Percentiles rank a stretch among this genome's conserved stretches.
These are phyloP conservation scores for Mycena vitilis DNA, from an alignment of 768 basidiomycete species.

Conservation along the genomic window DNA sequence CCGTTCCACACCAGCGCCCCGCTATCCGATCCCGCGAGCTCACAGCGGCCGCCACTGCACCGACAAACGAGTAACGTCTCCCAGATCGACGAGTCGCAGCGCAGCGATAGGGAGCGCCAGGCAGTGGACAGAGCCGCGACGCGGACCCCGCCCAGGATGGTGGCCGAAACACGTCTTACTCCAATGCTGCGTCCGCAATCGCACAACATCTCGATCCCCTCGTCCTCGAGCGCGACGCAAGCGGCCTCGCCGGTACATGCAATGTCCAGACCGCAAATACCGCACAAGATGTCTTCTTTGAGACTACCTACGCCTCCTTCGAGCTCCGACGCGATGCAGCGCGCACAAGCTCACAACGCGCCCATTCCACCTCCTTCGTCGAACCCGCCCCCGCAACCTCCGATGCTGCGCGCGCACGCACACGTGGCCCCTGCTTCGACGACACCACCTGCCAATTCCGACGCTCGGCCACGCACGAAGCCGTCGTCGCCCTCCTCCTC, in stretches of 20 bases:
- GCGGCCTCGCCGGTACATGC: not conserved
- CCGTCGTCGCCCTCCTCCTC: not conserved
- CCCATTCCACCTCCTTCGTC: not conserved
- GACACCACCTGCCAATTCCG: not conserved
- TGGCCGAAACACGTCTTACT: slow-evolving; percentile 1
- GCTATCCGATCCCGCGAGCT: slow-evolving; percentile 7
- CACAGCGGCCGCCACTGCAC: slow-evolving; percentile 17
- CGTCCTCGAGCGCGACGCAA: not conserved
- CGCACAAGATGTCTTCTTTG: not conserved
- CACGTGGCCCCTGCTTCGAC: slow-evolving; percentile 4
- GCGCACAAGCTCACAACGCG: not conserved
- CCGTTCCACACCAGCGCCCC: slow-evolving; percentile 15
- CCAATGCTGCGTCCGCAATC: slow-evolving; percentile 14
- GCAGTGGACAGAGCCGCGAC: slow-evolving; percentile 42
- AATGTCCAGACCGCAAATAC: slow-evolving; percentile 5
- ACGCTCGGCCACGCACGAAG: slow-evolving; percentile 1
- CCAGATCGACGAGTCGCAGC: slow-evolving; percentile 27
- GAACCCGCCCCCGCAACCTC: not conserved
- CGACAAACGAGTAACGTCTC: slow-evolving; percentile 10
- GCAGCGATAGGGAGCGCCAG: slow-evolving; percentile 47
- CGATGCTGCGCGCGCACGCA: slow-evolving; percentile 23
- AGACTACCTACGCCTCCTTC: not conserved
- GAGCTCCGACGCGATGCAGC: slow-evolving; percentile 5
- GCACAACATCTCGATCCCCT: not conserved
- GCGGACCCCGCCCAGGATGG: slow-evolving; percentile 2